phyloP scores from a whole-genome alignment of 768 basidiomycete genomes.

The Boletellus emodensis region DNA sequence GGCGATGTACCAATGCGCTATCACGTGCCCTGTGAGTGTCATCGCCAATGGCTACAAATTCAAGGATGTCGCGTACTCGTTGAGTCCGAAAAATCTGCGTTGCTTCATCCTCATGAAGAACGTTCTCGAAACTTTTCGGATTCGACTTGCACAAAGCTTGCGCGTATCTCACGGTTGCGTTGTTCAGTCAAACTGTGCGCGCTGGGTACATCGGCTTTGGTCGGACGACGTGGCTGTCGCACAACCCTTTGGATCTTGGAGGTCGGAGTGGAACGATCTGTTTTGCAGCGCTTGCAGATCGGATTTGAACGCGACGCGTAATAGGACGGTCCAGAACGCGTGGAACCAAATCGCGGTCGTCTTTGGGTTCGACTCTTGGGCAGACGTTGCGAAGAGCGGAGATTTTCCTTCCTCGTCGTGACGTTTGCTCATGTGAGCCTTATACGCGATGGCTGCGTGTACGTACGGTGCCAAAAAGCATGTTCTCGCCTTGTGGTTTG shows the following conservation, averaged over 20 bases:
- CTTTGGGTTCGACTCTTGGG: constrained; percentile 11
- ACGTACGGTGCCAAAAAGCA: too few relatives aligned
- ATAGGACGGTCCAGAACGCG: neutral
- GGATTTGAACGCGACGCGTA: neutral
- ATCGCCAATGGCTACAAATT: constrained; percentile 4
- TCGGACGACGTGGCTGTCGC: neutral
- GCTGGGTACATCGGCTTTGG: neutral
- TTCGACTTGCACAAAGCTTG: neutral
- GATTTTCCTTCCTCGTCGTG: neutral
- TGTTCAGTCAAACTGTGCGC: accelerated
- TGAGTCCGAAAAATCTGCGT: constrained; percentile 7
- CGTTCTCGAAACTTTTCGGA: neutral
- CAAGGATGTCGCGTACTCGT: neutral
- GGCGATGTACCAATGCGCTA: constrained; percentile 5
- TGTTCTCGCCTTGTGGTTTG: too few relatives aligned
- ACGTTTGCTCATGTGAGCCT: too few relatives aligned
- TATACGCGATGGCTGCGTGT: too few relatives aligned
- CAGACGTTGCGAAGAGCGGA: neutral
- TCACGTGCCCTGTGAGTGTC: neutral
- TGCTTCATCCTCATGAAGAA: constrained; percentile 3
- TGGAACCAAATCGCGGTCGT: neutral
- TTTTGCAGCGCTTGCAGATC: neutral
- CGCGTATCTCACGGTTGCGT: neutral
- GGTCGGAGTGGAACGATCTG: neutral
- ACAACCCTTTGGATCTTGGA: neutral